Conservation (phyloP, 306 rosid species). For the Phaseolus lunatus region DNA sequence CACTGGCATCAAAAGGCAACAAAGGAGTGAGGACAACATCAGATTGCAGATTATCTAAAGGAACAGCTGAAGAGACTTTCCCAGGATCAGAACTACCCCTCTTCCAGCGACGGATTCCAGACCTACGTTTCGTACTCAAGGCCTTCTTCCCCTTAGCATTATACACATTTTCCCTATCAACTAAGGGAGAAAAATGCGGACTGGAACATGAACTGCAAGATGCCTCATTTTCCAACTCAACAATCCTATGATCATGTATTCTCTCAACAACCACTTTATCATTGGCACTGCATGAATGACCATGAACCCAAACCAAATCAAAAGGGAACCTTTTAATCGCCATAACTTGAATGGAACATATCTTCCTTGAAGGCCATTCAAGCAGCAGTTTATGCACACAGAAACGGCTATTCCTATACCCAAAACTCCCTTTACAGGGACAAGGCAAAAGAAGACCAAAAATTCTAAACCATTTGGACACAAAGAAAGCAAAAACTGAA, state of each 20-base stretch:
- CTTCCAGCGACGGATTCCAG: constrained; percentile 65
- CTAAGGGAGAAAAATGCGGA: constrained; percentile 48
- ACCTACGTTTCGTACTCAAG: constrained; percentile 59
- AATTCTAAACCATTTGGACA: constrained; percentile 53
- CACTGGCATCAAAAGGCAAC: constrained; percentile 36
- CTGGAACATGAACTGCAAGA: constrained; percentile 60
- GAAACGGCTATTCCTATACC: constrained; percentile 56
- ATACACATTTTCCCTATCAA: constrained; percentile 58
- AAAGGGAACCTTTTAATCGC: constrained; percentile 69
- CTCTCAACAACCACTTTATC: constrained; percentile 46
- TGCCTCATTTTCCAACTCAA: constrained; percentile 60
- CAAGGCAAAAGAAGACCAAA: constrained; percentile 71
- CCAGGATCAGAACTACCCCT: constrained; percentile 54
- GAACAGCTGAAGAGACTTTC: constrained; percentile 45
- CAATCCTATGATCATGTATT: constrained; percentile 42
- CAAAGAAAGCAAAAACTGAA: constrained; percentile 64
- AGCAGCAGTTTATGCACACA: constrained; percentile 65
- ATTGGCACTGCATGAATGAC: constrained; percentile 42
- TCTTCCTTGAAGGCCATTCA: constrained; percentile 64
- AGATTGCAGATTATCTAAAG: constrained; percentile 35
- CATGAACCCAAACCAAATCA: constrained; percentile 59
- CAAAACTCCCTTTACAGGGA: constrained; percentile 79
- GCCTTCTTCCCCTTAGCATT: constrained; percentile 72
- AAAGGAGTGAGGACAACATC: constrained; percentile 37
- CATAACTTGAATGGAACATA: constrained; percentile 57